phyloP scores from a whole-genome alignment of 2,329 filamentous ascomycete genomes.

The Knoxdaviesia proteae region DNA sequence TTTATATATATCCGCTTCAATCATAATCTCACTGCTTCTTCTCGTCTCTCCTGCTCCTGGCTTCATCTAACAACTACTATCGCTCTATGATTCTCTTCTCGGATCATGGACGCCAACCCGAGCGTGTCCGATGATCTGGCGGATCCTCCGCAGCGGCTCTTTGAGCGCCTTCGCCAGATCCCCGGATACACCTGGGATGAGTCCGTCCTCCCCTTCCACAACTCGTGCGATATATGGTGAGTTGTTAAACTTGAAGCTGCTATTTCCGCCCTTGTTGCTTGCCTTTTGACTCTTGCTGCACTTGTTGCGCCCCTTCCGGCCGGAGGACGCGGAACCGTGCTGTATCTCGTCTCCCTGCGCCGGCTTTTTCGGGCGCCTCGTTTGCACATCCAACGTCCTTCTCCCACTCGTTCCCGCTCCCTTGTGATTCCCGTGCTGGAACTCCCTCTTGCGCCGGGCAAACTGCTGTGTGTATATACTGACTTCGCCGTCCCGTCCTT shows the following conservation, averaged over 20 bases:
- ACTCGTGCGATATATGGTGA: slow-evolving; percentile 76
- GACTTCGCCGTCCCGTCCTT: background rate
- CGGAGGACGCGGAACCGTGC: slow-evolving; percentile 1
- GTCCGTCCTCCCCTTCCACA: slow-evolving; percentile 31
- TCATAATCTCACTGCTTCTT: too few species aligned
- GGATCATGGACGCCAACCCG: slow-evolving; percentile 29
- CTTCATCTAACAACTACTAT: too few species aligned
- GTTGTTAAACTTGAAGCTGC: slow-evolving; percentile 5
- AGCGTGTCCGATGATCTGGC: slow-evolving; percentile 30
- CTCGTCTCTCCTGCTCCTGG: too few species aligned
- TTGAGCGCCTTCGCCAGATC: slow-evolving; percentile 52
- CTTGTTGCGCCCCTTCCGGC: background rate
- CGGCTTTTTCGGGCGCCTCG: too few species aligned
- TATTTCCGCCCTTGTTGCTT: background rate
- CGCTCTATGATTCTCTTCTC: slow-evolving; percentile 6
- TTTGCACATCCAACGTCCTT: background rate
- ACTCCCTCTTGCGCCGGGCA: too few species aligned
- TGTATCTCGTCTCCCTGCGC: too few species aligned
- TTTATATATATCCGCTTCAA: too few species aligned
- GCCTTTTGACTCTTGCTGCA: slow-evolving; percentile 1
- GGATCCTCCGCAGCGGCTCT: slow-evolving; percentile 46
- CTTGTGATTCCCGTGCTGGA: background rate
- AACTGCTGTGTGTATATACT: background rate
- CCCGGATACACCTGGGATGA: slow-evolving; percentile 63
- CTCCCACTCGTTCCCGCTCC: background rate